Evolutionary conservation across 805 yeast species (phyloP), one percentile per base, ranked within the genome.

Genomic region (Yarrowia hollandica): DNA sequence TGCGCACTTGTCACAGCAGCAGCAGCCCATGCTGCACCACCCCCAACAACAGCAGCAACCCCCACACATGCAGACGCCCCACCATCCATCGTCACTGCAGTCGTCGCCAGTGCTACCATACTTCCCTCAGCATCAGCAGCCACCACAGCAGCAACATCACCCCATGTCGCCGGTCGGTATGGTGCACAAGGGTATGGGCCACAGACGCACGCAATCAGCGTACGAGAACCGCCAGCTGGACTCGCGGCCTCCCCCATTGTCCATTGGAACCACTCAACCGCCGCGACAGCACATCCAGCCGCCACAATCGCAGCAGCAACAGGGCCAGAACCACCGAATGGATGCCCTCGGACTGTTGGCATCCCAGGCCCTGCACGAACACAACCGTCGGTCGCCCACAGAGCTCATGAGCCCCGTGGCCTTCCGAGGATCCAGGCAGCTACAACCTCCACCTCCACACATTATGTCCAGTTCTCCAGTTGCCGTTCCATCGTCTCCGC

Each of bases 331-430:
- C 41, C 66, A 65, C 50, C 77, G 77, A 72, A 62, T 82, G 46
- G 78, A 77, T 41, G 79, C 84, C 0, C 69, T 82, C 46, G 85
- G 84, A 12, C 68, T 79, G 60, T 69, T 82, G 58, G 85, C 85
- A 3, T 75, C 81, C 38, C 84, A 81, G 63, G 82, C 79, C 0
- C 38, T 60, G 60, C 57, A 57, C 16, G 28, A 73, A 74, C 41
- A 35, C 78, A 75, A 59, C 75, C 73, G 60, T 61, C 67, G 46
- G 55, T 62, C 39, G 41, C 60, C 54, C 21, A 26, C 60, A n/a
- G 62, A 68, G 22, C 56, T 67, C 34, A 61, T 64, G 64, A 64
- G 67, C 26, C 66, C 66, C 1, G 64, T 64, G 19, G 64, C 62
- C n/a, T 60, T 65, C 35, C 57, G 57, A 11, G 42, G 42, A 4